phyloP scores from a whole-genome alignment of 352 stramenopile genomes.

The Phytopythium helicoides region DNA sequence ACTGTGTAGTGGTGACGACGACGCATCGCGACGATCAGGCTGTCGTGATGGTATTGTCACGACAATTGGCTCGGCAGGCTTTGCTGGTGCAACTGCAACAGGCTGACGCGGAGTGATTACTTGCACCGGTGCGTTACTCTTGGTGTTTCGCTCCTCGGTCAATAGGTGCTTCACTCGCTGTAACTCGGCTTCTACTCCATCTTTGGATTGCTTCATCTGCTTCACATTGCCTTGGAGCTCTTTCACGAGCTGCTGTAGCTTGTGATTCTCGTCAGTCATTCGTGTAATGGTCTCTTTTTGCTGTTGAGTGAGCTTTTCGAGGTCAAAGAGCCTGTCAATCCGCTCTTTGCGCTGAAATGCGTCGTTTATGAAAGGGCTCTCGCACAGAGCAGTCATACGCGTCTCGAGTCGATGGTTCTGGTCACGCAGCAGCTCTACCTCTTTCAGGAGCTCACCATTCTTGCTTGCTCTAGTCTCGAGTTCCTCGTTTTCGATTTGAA shows the following conservation, averaged over 20 bases:
- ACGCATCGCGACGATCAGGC: conserved; percentile 55
- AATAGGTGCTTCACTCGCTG: conserved; percentile 58
- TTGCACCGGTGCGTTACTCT: conserved; percentile 26
- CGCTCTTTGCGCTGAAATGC: conserved; percentile 86
- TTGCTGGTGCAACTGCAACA: conserved; percentile 2
- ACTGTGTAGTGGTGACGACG: conserved; percentile 56
- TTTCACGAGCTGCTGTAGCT: conserved; percentile 73
- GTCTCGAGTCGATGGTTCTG: conserved; percentile 89
- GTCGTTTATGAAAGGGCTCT: conserved; percentile 93
- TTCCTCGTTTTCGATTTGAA: conserved; percentile 75
- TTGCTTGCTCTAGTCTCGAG: conserved; percentile 60
- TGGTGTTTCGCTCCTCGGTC: conserved; percentile 61
- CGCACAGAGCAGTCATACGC: conserved; percentile 87
- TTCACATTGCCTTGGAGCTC: conserved; percentile 86
- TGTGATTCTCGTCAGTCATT: conserved; percentile 76
- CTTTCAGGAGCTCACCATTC: conserved; percentile 74
- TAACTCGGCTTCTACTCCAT: conserved; percentile 63
- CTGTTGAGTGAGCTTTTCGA: conserved; percentile 81
- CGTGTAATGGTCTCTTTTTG: conserved; percentile 72
- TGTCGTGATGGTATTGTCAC: conserved; percentile 8
- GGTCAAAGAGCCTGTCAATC: conserved; percentile 81
- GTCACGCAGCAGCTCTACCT: conserved; percentile 66
- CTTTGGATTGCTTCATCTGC: conserved; percentile 73
- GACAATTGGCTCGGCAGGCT: conserved; percentile 14
- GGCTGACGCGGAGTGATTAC: conserved; percentile 10